Conservation (phyloP, 2,329 filamentous ascomycete species). For the Fusarium sp. region DNA sequence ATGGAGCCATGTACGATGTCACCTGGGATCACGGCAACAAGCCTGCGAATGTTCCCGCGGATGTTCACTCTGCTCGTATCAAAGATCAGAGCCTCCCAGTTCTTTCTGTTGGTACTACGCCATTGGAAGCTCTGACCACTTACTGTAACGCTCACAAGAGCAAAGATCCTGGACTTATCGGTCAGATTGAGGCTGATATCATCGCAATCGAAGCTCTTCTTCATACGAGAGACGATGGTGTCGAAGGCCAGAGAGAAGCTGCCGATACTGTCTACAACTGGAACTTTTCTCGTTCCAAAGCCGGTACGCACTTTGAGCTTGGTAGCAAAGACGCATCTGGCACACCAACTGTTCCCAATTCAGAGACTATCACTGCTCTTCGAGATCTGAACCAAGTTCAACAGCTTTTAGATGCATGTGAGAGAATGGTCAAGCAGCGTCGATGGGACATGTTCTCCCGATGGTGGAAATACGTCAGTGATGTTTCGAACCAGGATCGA, state of each 20-base stretch:
- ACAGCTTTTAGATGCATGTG: not conserved
- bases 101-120: not conserved
- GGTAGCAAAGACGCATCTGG: not conserved
- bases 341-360: not conserved
- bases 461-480: constrained; percentile 1
- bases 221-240: not conserved
- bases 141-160: not conserved
- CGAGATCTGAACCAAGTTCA: not conserved
- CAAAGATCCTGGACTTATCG: not conserved
- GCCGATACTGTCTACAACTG: not conserved
- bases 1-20: not conserved
- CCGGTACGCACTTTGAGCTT: not conserved
- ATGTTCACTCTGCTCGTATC: not conserved
- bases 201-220: not conserved
- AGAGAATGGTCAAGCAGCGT: not conserved
- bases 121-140: not conserved
- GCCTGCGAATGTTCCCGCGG: not conserved
- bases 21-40: not conserved
- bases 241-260: not conserved
- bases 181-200: not conserved
- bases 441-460: not conserved
- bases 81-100: not conserved
- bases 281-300: not conserved
- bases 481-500: not conserved
- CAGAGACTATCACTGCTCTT: not conserved